phyloP scores from a whole-genome alignment of 306 rosid species.

The Rosa multiflora region DNA sequence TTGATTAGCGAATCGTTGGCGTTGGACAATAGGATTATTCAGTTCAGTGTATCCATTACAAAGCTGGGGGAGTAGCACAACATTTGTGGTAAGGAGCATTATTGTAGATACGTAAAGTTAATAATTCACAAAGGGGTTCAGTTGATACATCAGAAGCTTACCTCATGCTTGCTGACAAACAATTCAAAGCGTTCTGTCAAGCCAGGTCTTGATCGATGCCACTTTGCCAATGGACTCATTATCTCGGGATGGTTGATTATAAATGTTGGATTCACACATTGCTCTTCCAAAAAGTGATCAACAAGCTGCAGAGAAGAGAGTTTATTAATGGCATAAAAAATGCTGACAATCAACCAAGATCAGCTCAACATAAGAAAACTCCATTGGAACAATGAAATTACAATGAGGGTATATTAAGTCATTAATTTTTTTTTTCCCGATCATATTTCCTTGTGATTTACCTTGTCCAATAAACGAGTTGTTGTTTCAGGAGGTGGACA shows the following conservation, averaged over 20 bases:
- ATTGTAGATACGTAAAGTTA: neutral
- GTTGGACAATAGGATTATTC: slow-evolving; percentile 90
- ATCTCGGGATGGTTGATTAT: slow-evolving; percentile 87
- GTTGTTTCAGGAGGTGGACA: slow-evolving; percentile 32
- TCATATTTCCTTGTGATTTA: neutral
- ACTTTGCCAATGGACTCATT: slow-evolving; percentile 94
- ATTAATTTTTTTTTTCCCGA: too few species aligned
- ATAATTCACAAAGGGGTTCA: neutral
- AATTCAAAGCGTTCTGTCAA: slow-evolving; percentile 89
- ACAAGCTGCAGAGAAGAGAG: slow-evolving; percentile 63
- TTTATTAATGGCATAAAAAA: too few species aligned
- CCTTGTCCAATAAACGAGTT: slow-evolving; percentile 8
- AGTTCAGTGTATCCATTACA: slow-evolving; percentile 87
- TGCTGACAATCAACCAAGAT: neutral
- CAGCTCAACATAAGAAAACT: neutral
- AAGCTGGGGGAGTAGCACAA: slow-evolving; percentile 46
- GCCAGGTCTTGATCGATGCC: slow-evolving; percentile 80
- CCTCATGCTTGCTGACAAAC: slow-evolving; percentile 78
- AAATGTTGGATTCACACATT: slow-evolving; percentile 74
- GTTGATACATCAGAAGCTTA: slow-evolving; percentile 25
- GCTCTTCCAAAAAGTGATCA: slow-evolving; percentile 90
- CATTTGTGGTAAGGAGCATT: slow-evolving; percentile 1
- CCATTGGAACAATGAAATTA: too few species aligned
- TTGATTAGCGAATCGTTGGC: slow-evolving; percentile 86
- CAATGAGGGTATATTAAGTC: too few species aligned